These are phyloP conservation scores for Rutidosis leptorrhynchoides DNA, from an alignment of 129 eudicot species.

Conservation along the genomic window DNA sequence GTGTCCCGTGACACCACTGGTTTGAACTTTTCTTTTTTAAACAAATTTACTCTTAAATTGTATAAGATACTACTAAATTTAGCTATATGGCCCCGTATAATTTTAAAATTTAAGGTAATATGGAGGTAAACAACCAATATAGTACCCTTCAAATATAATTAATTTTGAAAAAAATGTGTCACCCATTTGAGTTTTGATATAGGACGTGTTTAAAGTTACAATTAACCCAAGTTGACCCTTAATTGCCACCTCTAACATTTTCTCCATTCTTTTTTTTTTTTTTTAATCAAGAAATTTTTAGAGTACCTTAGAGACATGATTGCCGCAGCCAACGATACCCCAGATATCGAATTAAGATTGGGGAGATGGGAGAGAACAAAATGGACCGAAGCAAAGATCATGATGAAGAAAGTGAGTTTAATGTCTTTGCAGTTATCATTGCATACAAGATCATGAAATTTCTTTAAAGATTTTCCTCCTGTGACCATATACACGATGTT, in stretches of 20 bases:
- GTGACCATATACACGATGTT: slow-evolving; percentile 37
- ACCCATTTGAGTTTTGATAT: neutral
- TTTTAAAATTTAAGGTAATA: too few relatives aligned
- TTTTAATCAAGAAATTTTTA: neutral
- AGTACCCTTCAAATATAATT: too few relatives aligned
- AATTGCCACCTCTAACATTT: neutral
- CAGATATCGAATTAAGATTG: slow-evolving; percentile 34
- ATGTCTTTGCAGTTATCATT: slow-evolving; percentile 27
- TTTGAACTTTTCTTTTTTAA: too few relatives aligned
- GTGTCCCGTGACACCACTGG: too few relatives aligned
- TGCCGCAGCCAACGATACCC: slow-evolving; percentile 33
- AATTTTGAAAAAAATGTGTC: too few relatives aligned
- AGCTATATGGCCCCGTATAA: too few relatives aligned
- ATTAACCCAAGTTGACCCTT: neutral
- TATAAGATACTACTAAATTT: too few relatives aligned
- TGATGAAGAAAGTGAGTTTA: slow-evolving; percentile 41
- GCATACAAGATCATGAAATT: slow-evolving; percentile 26
- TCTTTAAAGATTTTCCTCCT: slow-evolving; percentile 31
- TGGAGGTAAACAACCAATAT: too few relatives aligned
- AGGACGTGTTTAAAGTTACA: neutral
- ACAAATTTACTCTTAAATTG: too few relatives aligned
- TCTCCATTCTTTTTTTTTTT: neutral
- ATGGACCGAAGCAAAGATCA: slow-evolving; percentile 41
- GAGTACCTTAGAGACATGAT: slow-evolving; percentile 36
- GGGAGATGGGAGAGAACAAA: slow-evolving; percentile 40